Base-by-base conservation (phyloP, 768 basidiomycete genomes). In the Lentinus brumalis region DNA sequence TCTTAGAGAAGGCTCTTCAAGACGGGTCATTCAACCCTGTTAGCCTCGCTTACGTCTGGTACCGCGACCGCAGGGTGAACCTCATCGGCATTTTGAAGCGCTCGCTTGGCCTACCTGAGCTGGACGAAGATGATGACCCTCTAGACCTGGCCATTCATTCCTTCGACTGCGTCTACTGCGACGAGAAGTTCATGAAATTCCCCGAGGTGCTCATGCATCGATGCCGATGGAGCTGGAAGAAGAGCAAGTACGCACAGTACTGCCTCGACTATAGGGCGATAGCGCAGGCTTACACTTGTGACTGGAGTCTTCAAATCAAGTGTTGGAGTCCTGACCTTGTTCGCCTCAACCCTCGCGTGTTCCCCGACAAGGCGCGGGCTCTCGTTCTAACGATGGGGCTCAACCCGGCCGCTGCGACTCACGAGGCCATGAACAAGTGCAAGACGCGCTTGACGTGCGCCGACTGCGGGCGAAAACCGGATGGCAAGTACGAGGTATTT, bases 161-260 rank as follows among this genome's bases (percentile, higher is more conserved):
- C 21, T 61, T 61, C 35, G 42, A 40, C 45, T 57, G 55, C 39
- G 16, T 39, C 9, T 18, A 3, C 9, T 61, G 60, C 45, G 8
- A 14, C 18, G 16, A 8, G 51, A 38, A 40, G 39, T 52, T 53
- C 51, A 53, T 62, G 56, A n/a, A 39, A 15, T 62, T 58, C 21
- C 61, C 56, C 12, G 56, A 53, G 6, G 46, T 57, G 12, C 51
- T 62, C 39, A 15, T 16, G 4, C 61, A 62, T 30, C 56, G 47
- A 3, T 62, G 42, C 10, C 26, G n/a, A 2, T 12, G 16, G 14
- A 14, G 7, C n/a, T 39, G 18, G 38, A 50, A 14, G 53, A 8
- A 30, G 15, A 14, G n/a, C n/a, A 21, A 4, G 45, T 4, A 5
- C 5, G 10, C 45, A 18, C 21, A 21, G 8, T 14, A 29, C 4